phyloP scores from a whole-genome alignment of 352 stramenopile genomes.

The Aphanomyces cochlioides region DNA sequence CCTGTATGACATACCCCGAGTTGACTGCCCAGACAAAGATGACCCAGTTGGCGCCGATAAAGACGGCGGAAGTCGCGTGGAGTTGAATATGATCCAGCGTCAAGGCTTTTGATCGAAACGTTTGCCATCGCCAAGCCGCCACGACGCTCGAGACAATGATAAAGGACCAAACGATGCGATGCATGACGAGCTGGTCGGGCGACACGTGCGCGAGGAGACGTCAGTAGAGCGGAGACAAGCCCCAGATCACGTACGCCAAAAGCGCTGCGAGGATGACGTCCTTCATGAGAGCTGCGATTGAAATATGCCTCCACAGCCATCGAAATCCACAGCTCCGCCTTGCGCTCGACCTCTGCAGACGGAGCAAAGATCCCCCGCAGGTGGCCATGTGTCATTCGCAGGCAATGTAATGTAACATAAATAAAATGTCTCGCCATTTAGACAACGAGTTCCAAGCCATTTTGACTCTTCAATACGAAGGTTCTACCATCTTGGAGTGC shows the following conservation, averaged over 20 bases:
- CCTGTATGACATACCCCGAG: slow-evolving; percentile 18
- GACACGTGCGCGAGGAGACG: neutral
- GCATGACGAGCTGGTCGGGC: neutral
- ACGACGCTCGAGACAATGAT: neutral
- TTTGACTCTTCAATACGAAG: neutral
- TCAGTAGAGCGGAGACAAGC: slow-evolving; percentile 17
- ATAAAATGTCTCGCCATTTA: neutral
- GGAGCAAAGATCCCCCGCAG: neutral
- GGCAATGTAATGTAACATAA: neutral
- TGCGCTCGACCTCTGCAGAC: neutral
- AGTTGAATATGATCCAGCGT: neutral
- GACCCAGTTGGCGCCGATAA: slow-evolving; percentile 20
- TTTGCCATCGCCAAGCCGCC: neutral
- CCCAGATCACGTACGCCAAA: slow-evolving; percentile 14
- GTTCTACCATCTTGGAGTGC: neutral
- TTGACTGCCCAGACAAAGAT: slow-evolving; percentile 25
- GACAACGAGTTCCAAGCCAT: neutral
- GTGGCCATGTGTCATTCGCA: neutral
- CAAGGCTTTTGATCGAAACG: neutral
- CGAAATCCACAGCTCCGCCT: neutral
- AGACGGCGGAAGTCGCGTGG: neutral
- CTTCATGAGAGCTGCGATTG: neutral
- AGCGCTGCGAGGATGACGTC: slow-evolving; percentile 1
- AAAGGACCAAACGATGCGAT: slow-evolving; percentile 22
- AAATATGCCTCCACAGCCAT: neutral